Evolutionary conservation across 805 yeast genomes (phyloP), one percentile per base, ranked within the genome.

Genomic region (Lachancea sp.): DNA sequence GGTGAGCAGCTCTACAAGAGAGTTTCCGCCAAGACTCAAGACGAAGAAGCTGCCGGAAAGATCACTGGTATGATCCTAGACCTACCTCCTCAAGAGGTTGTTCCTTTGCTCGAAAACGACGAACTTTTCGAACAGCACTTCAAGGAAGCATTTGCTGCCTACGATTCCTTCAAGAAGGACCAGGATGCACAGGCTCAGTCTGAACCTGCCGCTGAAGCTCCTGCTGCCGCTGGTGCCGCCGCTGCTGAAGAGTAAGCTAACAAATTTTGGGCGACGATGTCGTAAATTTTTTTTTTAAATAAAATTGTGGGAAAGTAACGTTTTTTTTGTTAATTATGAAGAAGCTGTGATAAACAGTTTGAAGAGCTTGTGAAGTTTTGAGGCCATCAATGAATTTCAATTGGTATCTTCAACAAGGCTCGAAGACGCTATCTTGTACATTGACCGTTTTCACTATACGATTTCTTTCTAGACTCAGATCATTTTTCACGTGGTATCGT

Each of bases 31-130:
- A 85, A 85, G 73, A 87, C 90, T 60, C 81, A 81, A 59, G 95
- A 89, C 65, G 85, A 84, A 48, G 96, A 89, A 72, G 88, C 95
- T 63, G 97, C 97, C 57, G 96, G 96, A 74, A 91, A 90, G 77
- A 87, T 93, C 68, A 93, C 99, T 56, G 97, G 98, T 75, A 93
- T 93, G 98, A 81, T 93, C 75, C 79, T 93, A 65, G 96, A 90
- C 67, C 81, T 91, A 81, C 95, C 89, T 65, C 86, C 85, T 71
- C 80, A 80, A 62, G 96, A 91, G 73, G 85, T 93, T 60, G 72
- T 90, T 63, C 84, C 85, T 51, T 77, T 91, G 68, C 79, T 88
- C 68, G 95, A 87, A 65, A 93, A 90, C 67, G 96, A 88, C 54
- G 89, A 81, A 59, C 78, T 84, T 58, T 86, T 93, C 75, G 82